These are phyloP conservation scores for Pharnaceum exiguum DNA, from an alignment of 148 eudicot genomes.

Conservation along the genomic window DNA sequence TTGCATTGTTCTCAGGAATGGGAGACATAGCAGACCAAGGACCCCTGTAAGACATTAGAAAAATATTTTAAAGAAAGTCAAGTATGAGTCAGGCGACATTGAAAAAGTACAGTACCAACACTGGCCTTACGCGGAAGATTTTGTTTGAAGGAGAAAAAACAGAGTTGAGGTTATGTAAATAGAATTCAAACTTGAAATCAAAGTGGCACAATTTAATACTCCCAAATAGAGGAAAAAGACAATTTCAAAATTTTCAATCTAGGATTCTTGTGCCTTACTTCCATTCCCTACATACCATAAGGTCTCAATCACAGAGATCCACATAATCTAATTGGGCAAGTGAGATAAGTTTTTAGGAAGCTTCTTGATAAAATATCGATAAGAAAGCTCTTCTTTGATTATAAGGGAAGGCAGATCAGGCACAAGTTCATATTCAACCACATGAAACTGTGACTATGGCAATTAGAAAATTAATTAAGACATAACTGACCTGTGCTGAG, in stretches of 20 bases:
- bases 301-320: too few species aligned
- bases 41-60: conserved; percentile 49
- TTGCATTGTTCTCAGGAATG: conserved; percentile 88
- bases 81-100: neutral
- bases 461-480: neutral
- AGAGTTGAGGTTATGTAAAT: too few species aligned
- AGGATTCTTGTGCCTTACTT: too few species aligned
- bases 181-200: too few species aligned
- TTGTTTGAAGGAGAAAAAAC: too few species aligned
- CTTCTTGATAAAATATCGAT: too few species aligned
- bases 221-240: too few species aligned
- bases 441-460: conserved; percentile 2
- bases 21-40: conserved; percentile 97
- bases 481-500: conserved; percentile 74
- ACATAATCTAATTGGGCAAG: too few species aligned
- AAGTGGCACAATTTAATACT: neutral
- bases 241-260: too few species aligned
- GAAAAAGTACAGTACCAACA: neutral
- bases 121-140: neutral
- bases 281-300: too few species aligned
- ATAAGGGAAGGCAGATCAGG: neutral
- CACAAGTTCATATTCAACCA: neutral
- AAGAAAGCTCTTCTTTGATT: too few species aligned
- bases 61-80: conserved; percentile 4
- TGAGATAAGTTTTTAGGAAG: too few species aligned